Percentiles rank a stretch among this genome's conserved stretches.
phyloP scores from a whole-genome alignment of 1,284 basidiomycete genomes.

The Tilletia horrida region DNA sequence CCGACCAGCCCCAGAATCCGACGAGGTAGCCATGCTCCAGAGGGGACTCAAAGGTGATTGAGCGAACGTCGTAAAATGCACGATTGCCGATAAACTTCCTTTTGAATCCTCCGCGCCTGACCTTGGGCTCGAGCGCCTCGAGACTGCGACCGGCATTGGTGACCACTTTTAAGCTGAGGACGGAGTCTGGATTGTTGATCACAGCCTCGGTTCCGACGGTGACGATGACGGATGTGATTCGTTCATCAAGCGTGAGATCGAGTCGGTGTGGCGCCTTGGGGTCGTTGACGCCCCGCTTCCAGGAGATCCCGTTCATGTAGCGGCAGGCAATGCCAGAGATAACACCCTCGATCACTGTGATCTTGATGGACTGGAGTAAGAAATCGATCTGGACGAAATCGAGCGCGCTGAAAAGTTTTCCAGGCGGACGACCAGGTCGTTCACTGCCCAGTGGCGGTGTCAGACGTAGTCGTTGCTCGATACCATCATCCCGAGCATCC shows the following conservation, averaged over 20 bases:
- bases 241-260: background rate
- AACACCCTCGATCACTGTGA: slow-evolving; percentile 6
- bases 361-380: background rate
- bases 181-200: background rate
- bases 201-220: slow-evolving; percentile 12
- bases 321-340: slow-evolving; percentile 5
- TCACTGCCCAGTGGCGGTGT: slow-evolving; percentile 15
- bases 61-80: slow-evolving; percentile 1
- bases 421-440: background rate
- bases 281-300: slow-evolving; percentile 2
- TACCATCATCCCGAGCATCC: background rate
- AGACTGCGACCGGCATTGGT: background rate
- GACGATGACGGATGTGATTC: slow-evolving; percentile 13
- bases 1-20: slow-evolving; percentile 12
- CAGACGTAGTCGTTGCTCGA: slow-evolving; percentile 4
- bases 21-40: slow-evolving; percentile 10
- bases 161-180: background rate
- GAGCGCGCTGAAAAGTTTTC: slow-evolving; percentile 9
- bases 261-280: background rate
- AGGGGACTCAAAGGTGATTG: slow-evolving; percentile 10
- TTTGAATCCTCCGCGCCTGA: slow-evolving; percentile 2
- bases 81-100: background rate
- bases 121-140: background rate
- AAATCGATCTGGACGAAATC: slow-evolving; percentile 10
- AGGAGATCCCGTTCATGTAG: slow-evolving; percentile 16